A percentile compares a stretch with the other conserved stretches of the same genome.
phyloP scores from a whole-genome alignment of 108 stramenopile genomes.

The Fistulifera pelliculosa region DNA sequence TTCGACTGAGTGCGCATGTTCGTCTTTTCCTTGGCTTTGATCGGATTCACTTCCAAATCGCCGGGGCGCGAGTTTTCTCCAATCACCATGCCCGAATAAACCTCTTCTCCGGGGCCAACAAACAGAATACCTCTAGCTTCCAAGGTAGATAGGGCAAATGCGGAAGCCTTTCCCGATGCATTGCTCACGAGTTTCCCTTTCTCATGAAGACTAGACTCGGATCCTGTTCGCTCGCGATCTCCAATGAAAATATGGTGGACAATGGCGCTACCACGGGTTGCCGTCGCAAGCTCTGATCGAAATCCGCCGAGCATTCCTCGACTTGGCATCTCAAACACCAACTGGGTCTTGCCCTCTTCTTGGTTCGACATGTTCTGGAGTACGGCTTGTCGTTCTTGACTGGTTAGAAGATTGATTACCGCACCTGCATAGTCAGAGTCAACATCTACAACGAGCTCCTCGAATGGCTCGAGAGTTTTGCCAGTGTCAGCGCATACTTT shows the following conservation, averaged over 20 bases:
- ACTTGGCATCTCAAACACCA: conserved; percentile 90
- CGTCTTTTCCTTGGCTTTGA: conserved; percentile 80
- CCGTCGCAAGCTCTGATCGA: conserved; percentile 82
- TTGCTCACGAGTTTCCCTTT: conserved; percentile 88
- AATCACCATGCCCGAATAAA: conserved; percentile 94
- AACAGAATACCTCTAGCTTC: conserved; percentile 86
- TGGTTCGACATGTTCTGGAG: conserved; percentile 70
- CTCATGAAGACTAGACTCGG: conserved; percentile 53
- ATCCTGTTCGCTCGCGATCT: conserved; percentile 75
- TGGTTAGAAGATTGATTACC: conserved; percentile 83
- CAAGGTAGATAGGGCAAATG: conserved; percentile 69
- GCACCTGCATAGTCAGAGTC: conserved; percentile 79
- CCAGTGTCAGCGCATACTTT: conserved; percentile 53
- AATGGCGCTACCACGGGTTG: conserved; percentile 87
- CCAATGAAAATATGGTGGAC: conserved; percentile 86
- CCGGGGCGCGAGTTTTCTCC: conserved; percentile 78
- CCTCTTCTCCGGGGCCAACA: conserved; percentile 77
- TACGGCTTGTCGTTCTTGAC: conserved; percentile 81
- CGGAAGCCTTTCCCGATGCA: conserved; percentile 79
- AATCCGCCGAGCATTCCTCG: conserved; percentile 90
- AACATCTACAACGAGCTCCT: conserved; percentile 92
- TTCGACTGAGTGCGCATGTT: conserved; percentile 92
- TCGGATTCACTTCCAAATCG: conserved; percentile 50
- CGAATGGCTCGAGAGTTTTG: conserved; percentile 84
- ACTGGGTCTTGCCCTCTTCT: conserved; percentile 70